Base-by-base conservation (phyloP, 805 yeast genomes). In the Monosporozyma yasuniensis region DNA sequence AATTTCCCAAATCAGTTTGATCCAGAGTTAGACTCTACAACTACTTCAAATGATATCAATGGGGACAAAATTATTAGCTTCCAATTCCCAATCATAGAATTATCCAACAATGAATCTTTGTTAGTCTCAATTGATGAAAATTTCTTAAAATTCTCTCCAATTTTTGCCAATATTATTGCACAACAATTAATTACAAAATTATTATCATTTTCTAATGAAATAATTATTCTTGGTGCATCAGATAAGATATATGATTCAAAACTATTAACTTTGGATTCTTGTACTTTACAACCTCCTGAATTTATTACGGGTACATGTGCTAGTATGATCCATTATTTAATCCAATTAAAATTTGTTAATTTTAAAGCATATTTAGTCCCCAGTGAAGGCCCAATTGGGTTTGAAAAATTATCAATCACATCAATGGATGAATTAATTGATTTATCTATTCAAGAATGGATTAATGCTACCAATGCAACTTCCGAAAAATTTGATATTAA, bases 381-480 rank as follows among this genome's bases (percentile, higher is more conserved):
- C 52, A 74, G 84, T 41, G 86, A 81, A 63, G 87, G 87, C 4
- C 81, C 78, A 19, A 69, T 75, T 2, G 84, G 83, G 2, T 79
- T 69, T 60, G 85, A 81, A 54, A 80, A 76, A 55, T 61, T 79
- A 9, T 74, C 63, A 3, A 25, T 57, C 21, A 53, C 50, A 2
- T 50, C 60, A 3, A 61, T 67, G 57, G 60, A 63, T 28, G 57
- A 58, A n/a, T 42, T 66, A 45, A 57, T 63, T 44, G 61, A 56
- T 42, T 21, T 51, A 16, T 54, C 57, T 16, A 47, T 48, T 6
- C 46, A 46, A 12, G 50, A 48, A 35, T 56, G 57, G 54, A 18
- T 16, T 10, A 12, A 25, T n/a, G 18, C n/a, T n/a, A n/a, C n/a
- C n/a, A n/a, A 37, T 4, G 32, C 27, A 23, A 27, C n/a, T 25